These are phyloP conservation scores for Quambalaria eucalypti DNA, from an alignment of 1,284 basidiomycete species.

Conservation along the genomic window DNA sequence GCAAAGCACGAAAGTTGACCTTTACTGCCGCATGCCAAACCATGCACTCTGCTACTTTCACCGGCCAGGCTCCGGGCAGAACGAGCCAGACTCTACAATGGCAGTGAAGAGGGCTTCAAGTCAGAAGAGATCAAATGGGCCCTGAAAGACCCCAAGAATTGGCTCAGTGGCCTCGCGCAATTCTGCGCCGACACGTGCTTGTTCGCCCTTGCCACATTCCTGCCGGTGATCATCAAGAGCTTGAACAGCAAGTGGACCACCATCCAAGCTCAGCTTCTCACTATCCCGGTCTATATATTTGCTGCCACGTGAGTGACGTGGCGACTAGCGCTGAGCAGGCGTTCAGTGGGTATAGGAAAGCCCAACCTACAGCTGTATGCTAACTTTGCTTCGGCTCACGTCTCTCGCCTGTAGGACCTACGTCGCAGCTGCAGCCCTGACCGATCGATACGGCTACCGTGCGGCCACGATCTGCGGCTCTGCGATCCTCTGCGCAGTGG, in stretches of 20 bases:
- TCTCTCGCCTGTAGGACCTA: no score
- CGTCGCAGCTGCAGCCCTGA: conserved; percentile 53
- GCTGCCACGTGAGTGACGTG: no score
- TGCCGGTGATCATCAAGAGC: conserved; percentile 55
- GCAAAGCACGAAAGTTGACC: no score
- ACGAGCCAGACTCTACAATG: no score
- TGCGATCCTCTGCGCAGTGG: conserved; percentile 55
- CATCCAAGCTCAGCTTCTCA: conserved; percentile 60
- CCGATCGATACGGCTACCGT: conserved; percentile 39
- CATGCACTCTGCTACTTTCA: no score
- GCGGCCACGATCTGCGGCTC: conserved; percentile 55
- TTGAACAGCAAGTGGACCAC: conserved; percentile 56
- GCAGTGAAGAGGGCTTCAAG: no score
- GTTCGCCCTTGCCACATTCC: conserved; percentile 25
- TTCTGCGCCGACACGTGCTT: conserved; percentile 55
- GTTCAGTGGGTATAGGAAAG: no score
- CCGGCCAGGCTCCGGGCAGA: no score
- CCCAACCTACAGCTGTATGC: no score
- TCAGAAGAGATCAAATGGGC: conserved; percentile 49
- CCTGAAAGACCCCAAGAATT: conserved; percentile 57
- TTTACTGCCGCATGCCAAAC: no score
- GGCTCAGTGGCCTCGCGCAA: conserved; percentile 59
- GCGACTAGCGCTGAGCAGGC: no score
- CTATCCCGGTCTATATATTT: conserved; percentile 57
- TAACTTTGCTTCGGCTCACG: no score